Base-by-base conservation (phyloP, 768 basidiomycete genomes). In the Naematelia encephala region DNA sequence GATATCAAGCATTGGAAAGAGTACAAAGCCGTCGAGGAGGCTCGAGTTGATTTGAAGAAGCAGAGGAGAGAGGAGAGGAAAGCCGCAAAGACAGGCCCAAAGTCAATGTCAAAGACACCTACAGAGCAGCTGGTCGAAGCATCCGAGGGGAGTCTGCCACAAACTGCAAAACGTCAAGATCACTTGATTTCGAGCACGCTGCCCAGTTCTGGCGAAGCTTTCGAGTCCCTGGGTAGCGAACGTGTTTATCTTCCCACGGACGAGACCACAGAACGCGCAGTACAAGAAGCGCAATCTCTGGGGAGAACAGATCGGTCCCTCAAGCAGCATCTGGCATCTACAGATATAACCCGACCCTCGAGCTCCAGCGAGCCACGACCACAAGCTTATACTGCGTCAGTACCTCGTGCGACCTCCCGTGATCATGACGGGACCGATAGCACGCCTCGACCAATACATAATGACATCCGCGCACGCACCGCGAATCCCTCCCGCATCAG, bases 1-100 rank as follows among this genome's bases (percentile, higher is more conserved):
- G 66, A 68, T 56, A 55, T 66, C 11, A 52, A 56, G 23, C 64
- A 68, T 51, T 68, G 67, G 71, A 66, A 66, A 45, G 61, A 73
- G 50, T 65, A 63, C 23, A 68, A 67, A 54, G 59, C 57, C 23
- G 61, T 58, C 2, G 66, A 68, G 46, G 44, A 48, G 26, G 64
- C 59, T 0, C 50, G 62, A 13, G 51, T 57, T 21, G 52, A 62
- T 19, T 48, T 56, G 54, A 70, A 64, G 53, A 63, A 56, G 48
- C 50, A 56, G 51, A 62, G 61, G 49, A 67, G 64, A 46, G 57
- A 39, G 49, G 48, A 30, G 52, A 54, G 54, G 46, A 54, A 28
- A 42, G 51, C 11, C 47, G 5, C 54, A 19, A 23, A 14, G 22
- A 4, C 25, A n/a, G n/a, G 25, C 27, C 19, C 25, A n/a, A n/a